Evolutionary conservation across 2,329 filamentous ascomycete genomes (phyloP).

Genomic region (Colletotrichum sp.): DNA sequence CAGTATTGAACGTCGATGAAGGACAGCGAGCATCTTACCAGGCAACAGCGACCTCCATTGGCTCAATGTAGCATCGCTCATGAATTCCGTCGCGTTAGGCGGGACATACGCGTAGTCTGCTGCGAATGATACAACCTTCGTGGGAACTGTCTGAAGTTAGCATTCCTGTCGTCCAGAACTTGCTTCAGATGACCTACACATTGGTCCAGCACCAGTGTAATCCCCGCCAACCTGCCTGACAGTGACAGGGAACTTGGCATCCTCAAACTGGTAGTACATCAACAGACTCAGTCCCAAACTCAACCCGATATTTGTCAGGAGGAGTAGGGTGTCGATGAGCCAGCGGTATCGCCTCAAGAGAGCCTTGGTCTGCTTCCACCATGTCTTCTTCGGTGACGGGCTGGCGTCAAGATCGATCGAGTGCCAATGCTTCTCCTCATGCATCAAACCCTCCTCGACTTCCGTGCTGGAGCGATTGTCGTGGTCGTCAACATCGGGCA

Average conservation of each 20-base stretch:
- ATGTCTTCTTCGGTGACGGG: not conserved
- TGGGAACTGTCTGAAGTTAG: constrained; percentile 31
- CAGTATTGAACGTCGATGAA: not conserved
- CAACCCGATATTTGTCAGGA: constrained; percentile 14
- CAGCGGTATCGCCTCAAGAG: constrained; percentile 1
- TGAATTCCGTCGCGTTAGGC: constrained; percentile 41
- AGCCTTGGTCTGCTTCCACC: constrained; percentile 3
- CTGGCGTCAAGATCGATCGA: not conserved
- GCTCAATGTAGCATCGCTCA: constrained; percentile 36
- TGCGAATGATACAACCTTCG: constrained; percentile 40
- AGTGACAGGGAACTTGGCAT: not conserved
- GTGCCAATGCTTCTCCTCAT: constrained; percentile 19
- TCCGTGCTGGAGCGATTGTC: constrained; percentile 13
- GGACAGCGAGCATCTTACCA: constrained; percentile 22
- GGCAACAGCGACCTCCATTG: constrained; percentile 46
- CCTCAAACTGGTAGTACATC: constrained; percentile 17
- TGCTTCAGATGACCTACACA: constrained; percentile 28
- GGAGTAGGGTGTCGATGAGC: constrained; percentile 15
- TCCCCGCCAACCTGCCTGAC: constrained; percentile 42
- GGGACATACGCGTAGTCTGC: constrained; percentile 43
- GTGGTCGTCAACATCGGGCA: not conserved
- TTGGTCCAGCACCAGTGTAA: constrained; percentile 37
- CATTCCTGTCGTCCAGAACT: not conserved
- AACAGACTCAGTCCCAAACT: constrained; percentile 10
- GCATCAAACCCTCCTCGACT: constrained; percentile 10